A percentile compares a stretch with the other conserved stretches of the same genome.
phyloP scores from a whole-genome alignment of 495 filamentous ascomycete species.

The Cercophora newfieldiana region DNA sequence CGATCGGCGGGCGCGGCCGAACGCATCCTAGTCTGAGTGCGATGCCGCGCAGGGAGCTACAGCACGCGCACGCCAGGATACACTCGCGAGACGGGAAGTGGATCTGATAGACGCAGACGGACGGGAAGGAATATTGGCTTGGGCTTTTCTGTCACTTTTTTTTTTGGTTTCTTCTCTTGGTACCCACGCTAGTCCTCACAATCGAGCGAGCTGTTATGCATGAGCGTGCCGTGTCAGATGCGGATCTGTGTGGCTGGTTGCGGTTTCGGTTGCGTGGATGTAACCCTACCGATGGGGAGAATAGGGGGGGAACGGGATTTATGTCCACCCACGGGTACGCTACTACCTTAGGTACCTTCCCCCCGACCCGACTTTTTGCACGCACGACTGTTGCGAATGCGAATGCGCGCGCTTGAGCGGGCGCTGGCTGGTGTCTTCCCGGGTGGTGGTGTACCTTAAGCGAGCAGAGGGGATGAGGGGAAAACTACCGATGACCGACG shows the following conservation, averaged over 20 bases:
- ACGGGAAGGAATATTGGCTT: neutral
- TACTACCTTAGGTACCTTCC: too few relatives aligned
- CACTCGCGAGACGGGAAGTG: neutral
- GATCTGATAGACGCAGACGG: neutral
- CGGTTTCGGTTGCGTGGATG: neutral
- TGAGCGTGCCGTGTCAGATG: neutral
- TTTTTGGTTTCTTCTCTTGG: neutral
- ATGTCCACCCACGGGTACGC: too few relatives aligned
- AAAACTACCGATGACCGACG: neutral
- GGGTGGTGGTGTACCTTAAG: too few relatives aligned
- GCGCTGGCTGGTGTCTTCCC: too few relatives aligned
- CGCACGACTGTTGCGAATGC: neutral
- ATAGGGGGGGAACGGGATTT: too few relatives aligned
- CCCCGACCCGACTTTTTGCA: too few relatives aligned
- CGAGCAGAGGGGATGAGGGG: neutral
- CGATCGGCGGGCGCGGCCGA: neutral
- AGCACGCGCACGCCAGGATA: neutral
- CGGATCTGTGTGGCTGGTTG: neutral
- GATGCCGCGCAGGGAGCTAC: neutral
- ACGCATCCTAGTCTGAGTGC: neutral
- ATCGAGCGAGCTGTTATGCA: neutral
- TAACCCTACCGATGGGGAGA: neutral
- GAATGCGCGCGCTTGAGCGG: neutral
- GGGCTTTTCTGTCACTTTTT: neutral
- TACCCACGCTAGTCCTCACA: neutral